These are phyloP conservation scores for Penicillium dipodomyicola DNA, from an alignment of 495 filamentous ascomycete species.

Conservation along the genomic window DNA sequence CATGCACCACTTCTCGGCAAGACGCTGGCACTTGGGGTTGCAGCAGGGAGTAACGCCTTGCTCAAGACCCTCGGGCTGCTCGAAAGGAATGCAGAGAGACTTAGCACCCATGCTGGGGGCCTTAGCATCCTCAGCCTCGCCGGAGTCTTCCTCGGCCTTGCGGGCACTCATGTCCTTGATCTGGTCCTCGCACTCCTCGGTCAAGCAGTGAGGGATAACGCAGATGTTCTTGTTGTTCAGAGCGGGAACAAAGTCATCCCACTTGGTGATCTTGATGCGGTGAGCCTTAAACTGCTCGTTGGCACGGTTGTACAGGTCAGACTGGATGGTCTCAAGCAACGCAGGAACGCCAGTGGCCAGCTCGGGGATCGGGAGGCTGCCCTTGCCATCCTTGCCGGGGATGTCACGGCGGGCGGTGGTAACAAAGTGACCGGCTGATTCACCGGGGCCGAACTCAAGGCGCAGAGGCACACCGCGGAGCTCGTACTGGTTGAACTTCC, in stretches of 20 bases:
- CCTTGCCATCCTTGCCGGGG: conserved; percentile 64
- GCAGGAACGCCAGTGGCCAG: conserved; percentile 67
- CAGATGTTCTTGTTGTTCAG: conserved; percentile 89
- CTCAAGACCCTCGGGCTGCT: conserved; percentile 80
- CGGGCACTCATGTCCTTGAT: conserved; percentile 87
- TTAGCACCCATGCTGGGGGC: conserved; percentile 97
- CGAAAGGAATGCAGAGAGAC: conserved; percentile 94
- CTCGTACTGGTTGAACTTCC: conserved; percentile 98
- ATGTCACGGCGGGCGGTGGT: conserved; percentile 83
- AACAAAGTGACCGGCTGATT: conserved; percentile 77
- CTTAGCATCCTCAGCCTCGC: conserved; percentile 69
- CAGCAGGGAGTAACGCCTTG: conserved; percentile 83
- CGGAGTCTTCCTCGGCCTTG: conserved; percentile 62
- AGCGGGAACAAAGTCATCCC: conserved; percentile 84
- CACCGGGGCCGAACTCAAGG: conserved; percentile 92
- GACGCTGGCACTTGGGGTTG: conserved; percentile 73
- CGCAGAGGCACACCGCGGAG: conserved; percentile 90
- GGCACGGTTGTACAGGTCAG: conserved; percentile 79
- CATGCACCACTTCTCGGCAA: conserved; percentile 81
- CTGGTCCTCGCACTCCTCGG: conserved; percentile 81
- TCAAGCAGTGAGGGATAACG: conserved; percentile 81
- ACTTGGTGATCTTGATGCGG: conserved; percentile 75
- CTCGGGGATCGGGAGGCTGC: conserved; percentile 67
- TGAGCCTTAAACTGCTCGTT: conserved; percentile 72
- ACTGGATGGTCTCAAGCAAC: conserved; percentile 84